Conservation (phyloP, 2,329 filamentous ascomycete species). For the Amauroascus verrucosus region DNA sequence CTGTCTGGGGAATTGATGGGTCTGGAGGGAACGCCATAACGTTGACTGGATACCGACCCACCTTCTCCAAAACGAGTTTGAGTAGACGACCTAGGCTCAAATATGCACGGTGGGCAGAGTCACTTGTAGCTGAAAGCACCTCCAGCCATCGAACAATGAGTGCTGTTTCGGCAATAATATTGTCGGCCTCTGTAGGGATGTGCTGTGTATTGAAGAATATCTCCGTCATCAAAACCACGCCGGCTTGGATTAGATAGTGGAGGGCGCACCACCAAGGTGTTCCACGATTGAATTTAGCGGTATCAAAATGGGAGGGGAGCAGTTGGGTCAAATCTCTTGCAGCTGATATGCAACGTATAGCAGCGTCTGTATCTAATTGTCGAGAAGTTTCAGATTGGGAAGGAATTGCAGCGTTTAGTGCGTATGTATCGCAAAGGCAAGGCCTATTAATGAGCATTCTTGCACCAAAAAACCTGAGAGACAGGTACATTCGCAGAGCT, state of each 20-base stretch:
- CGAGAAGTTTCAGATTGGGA: slow-evolving; percentile 24
- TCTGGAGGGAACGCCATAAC: background rate
- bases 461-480: slow-evolving; percentile 24
- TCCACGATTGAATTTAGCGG: slow-evolving; percentile 23
- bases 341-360: slow-evolving; percentile 26
- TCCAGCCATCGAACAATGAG: slow-evolving; percentile 29
- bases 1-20: background rate
- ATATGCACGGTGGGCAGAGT: slow-evolving; percentile 25
- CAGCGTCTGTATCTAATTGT: slow-evolving; percentile 25
- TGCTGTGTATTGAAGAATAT: slow-evolving; percentile 24
- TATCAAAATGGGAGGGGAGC: slow-evolving; percentile 24
- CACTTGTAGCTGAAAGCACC: slow-evolving; percentile 23
- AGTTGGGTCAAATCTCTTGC: slow-evolving; percentile 27
- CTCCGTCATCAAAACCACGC: slow-evolving; percentile 30
- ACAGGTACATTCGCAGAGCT: slow-evolving; percentile 15
- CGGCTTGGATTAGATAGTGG: slow-evolving; percentile 33
- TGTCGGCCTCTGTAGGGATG: slow-evolving; percentile 19
- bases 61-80: slow-evolving; percentile 13
- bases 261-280: slow-evolving; percentile 35
- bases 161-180: slow-evolving; percentile 22
- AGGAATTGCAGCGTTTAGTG: slow-evolving; percentile 24
- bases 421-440: slow-evolving; percentile 26
- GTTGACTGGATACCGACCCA: background rate
- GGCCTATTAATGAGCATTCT: slow-evolving; percentile 32
- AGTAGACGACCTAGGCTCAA: slow-evolving; percentile 12